Evolutionary conservation across 2,329 filamentous ascomycete genomes (phyloP), one percentile per base, ranked within the genome.

Genomic region (Pseudogymnoascus sp.): DNA sequence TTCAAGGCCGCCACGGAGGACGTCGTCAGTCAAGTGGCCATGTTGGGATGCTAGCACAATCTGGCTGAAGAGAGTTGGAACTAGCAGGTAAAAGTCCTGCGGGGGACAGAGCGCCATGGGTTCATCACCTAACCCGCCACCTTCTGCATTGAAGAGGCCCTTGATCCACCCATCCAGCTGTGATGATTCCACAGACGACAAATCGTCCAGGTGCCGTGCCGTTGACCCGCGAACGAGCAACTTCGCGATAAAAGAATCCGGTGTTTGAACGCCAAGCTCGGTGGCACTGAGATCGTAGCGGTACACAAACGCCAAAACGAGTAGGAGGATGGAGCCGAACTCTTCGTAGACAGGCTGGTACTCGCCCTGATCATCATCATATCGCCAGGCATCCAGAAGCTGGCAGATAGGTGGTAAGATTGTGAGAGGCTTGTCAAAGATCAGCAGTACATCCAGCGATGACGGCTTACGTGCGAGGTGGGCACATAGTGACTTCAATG

Each of bases 341-440:
- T 96, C 91, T 70, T 95, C 91, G 69, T 95, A 95, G 0, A 92
- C 86, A 0, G 90, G 90, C 72, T 93, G 90, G 69, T 91, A 91
- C 71, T 95, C 91, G 62, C 85, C 87, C 75, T 93, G 89, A 68
- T 93, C 90, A 66, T 92, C 89, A 40, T 93, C 90, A 69, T 93
- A 91, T 10, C 83, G 80, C 90, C 90, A 95, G 66, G 84, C 85
- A 69, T 95, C 90, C 11, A 96, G 79, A 10, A 93, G 78, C 21
- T 87, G 84, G 72, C 89, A 93, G 1, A 95, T 75, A 1, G 90
- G 90, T 60, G 86, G 84, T 2, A 95, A 76, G 10, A 95, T 83
- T n/a, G 82, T 82, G 0, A 83, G 78, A 0, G 89, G 82, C 65
- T 86, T 89, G 65, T 88, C 85, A 70, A 93, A 93, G 2, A 93